Percentiles rank a stretch among this genome's conserved stretches.
phyloP scores from a whole-genome alignment of 352 stramenopile species.

The Saprolegnia diclina region DNA sequence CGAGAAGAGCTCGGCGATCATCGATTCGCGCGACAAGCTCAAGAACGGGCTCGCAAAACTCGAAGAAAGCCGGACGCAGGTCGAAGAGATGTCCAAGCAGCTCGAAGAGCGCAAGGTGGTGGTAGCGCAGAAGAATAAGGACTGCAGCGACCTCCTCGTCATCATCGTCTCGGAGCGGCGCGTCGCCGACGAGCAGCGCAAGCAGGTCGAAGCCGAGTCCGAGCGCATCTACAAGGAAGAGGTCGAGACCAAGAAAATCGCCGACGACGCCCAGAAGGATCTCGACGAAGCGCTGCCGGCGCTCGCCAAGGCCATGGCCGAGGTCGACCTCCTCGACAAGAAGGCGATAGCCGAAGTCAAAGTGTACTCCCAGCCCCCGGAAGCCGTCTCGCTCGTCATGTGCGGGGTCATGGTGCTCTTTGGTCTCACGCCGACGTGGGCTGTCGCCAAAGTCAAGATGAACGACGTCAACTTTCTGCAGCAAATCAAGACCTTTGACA shows the following conservation, averaged over 20 bases:
- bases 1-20: constrained; percentile 66
- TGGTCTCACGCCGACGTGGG: constrained; percentile 89
- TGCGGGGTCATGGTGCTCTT: constrained; percentile 97
- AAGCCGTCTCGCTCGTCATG: constrained; percentile 90
- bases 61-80: constrained; percentile 71
- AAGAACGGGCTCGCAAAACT: constrained; percentile 80
- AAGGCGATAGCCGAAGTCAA: constrained; percentile 93
- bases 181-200: constrained; percentile 90
- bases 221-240: constrained; percentile 89
- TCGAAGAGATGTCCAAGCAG: constrained; percentile 83
- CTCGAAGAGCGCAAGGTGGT: constrained; percentile 86
- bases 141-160: constrained; percentile 93
- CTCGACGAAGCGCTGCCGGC: constrained; percentile 91
- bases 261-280: constrained; percentile 92
- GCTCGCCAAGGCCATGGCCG: constrained; percentile 88
- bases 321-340: constrained; percentile 95
- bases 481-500: constrained; percentile 95
- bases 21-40: constrained; percentile 71
- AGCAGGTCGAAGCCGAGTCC: constrained; percentile 91
- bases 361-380: constrained; percentile 90
- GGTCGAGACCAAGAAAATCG: constrained; percentile 90
- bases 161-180: constrained; percentile 91
- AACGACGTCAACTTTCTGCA: constrained; percentile 90
- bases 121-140: constrained; percentile 89
- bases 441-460: constrained; percentile 90